Percentiles rank a stretch among this genome's conserved stretches.
Evolutionary conservation across 306 rosid genomes (phyloP).

Genomic region (Senna siamea): DNA sequence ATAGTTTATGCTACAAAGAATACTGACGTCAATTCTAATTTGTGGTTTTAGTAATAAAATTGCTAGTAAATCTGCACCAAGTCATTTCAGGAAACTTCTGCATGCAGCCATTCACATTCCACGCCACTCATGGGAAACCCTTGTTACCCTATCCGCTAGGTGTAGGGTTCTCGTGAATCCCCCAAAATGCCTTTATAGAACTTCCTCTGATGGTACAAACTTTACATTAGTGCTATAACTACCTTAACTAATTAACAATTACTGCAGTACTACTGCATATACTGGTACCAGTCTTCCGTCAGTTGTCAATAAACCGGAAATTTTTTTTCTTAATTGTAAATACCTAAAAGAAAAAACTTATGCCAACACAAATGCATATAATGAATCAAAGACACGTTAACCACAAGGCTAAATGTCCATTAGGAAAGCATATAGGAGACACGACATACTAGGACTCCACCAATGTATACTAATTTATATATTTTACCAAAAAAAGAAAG

Average conservation of each 20-base stretch:
- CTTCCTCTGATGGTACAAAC: neutral
- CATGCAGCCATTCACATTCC: neutral
- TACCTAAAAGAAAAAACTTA: neutral
- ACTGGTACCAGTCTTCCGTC: neutral
- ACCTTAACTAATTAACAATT: neutral
- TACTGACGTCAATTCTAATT: neutral
- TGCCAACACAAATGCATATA: neutral
- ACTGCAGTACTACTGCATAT: neutral
- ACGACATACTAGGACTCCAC: neutral
- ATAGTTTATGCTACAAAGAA: no score
- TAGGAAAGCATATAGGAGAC: neutral
- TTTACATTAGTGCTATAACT: neutral
- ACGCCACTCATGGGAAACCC: neutral
- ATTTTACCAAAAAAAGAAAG: no score
- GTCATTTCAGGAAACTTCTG: neutral
- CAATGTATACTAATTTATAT: no score
- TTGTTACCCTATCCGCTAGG: neutral
- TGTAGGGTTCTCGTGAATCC: neutral
- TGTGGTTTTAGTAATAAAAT: conserved; percentile 1
- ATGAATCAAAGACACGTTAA: neutral
- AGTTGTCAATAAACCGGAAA: neutral
- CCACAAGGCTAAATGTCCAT: neutral
- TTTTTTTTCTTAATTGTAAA: neutral
- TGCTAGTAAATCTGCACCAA: neutral
- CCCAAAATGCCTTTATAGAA: neutral